Evolutionary conservation across 768 basidiomycete species (phyloP).

Genomic region (Dentipellis fragilis): DNA sequence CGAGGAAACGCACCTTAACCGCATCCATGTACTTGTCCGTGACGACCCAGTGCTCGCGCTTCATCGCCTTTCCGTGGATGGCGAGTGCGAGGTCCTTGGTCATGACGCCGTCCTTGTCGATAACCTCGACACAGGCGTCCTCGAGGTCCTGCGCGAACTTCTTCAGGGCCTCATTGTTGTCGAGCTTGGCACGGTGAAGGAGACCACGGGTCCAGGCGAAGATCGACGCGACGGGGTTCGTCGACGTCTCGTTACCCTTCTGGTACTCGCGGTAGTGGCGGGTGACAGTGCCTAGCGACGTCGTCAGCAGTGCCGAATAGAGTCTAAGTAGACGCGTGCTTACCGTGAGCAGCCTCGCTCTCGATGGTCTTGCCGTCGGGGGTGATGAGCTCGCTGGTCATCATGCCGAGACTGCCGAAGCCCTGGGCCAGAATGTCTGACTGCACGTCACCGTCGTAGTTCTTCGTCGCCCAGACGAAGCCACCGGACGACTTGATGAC

Average conservation of each 20-base stretch:
- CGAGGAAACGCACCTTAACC: constrained; percentile 54
- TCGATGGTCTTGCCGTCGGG: constrained; percentile 91
- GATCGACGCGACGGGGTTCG: constrained; percentile 97
- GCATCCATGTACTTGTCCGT: constrained; percentile 91
- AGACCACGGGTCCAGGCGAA: constrained; percentile 98
- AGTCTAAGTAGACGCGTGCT: constrained; percentile 1
- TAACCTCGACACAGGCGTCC: constrained; percentile 80
- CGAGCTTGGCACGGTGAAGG: constrained; percentile 86
- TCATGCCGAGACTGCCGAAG: constrained; percentile 95
- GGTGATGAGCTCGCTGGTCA: constrained; percentile 92
- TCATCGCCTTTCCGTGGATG: constrained; percentile 86
- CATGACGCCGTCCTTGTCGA: constrained; percentile 87
- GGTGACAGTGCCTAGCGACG: constrained; percentile 68
- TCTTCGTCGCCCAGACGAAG: constrained; percentile 61
- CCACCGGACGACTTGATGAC: constrained; percentile 94
- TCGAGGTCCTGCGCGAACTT: constrained; percentile 77
- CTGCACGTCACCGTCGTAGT: constrained; percentile 53
- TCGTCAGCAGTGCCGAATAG: not conserved
- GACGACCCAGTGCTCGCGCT: constrained; percentile 94
- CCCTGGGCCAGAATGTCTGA: constrained; percentile 96
- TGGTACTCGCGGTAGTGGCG: constrained; percentile 96
- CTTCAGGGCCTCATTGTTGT: constrained; percentile 64
- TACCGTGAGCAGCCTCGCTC: constrained; percentile 92
- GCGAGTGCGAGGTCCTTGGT: constrained; percentile 95
- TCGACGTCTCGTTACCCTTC: constrained; percentile 95